Conservation (phyloP, 2,329 filamentous ascomycete genomes). For the Sporothrix phasma region DNA sequence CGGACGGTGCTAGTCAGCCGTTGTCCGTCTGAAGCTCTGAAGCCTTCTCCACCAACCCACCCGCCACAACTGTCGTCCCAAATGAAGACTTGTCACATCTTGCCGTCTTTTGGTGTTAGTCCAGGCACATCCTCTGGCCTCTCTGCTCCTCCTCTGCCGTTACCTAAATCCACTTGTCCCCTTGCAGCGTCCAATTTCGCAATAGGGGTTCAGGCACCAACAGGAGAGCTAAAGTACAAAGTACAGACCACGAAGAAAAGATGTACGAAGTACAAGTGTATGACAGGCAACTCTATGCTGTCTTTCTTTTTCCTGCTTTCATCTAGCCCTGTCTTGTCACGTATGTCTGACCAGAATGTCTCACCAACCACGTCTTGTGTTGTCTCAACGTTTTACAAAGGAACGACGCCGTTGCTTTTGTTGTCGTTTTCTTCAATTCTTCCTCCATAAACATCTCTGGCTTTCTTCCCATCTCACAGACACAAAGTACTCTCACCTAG, state of each 20-base stretch:
- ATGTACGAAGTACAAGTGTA: background rate
- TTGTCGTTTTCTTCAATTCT: background rate
- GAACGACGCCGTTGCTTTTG: background rate
- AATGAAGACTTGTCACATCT: background rate
- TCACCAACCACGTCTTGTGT: background rate
- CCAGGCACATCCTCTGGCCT: background rate
- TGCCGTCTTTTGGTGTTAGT: background rate
- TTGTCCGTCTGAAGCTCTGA: background rate
- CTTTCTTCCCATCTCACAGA: background rate
- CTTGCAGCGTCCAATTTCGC: conserved; percentile 9
- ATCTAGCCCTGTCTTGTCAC: background rate
- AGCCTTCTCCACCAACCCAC: background rate
- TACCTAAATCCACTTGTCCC: background rate
- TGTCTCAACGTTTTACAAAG: background rate
- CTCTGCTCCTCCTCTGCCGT: too few relatives aligned
- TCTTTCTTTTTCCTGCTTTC: background rate
- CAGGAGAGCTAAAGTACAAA: background rate
- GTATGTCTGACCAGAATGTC: background rate
- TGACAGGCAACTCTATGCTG: background rate
- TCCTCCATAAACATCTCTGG: too few relatives aligned
- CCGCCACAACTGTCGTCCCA: background rate
- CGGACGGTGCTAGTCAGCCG: background rate
- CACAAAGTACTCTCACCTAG: background rate
- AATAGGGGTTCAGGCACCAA: conserved; percentile 3
- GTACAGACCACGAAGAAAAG: background rate